phyloP scores from a whole-genome alignment of 495 filamentous ascomycete genomes.

The Trichocladium uniseriatum region DNA sequence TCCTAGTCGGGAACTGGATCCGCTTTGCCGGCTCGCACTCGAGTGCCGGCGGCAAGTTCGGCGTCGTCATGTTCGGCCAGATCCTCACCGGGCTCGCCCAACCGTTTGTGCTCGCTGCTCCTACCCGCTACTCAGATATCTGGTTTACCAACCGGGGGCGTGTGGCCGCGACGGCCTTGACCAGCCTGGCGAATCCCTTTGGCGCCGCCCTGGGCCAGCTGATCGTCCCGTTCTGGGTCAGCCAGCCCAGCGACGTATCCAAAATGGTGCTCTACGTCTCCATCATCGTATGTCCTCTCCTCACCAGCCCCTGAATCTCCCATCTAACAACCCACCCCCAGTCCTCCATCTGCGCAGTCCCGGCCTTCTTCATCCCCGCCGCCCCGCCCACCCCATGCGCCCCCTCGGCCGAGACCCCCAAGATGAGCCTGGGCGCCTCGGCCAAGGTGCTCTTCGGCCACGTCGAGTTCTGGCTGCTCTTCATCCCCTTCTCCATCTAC shows the following conservation, averaged over 20 bases:
- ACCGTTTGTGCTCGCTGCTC: slow-evolving; percentile 84
- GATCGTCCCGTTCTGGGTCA: slow-evolving; percentile 67
- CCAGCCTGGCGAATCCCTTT: slow-evolving; percentile 76
- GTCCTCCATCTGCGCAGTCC: slow-evolving; percentile 62
- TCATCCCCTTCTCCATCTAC: slow-evolving; percentile 70
- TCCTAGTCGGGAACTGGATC: slow-evolving; percentile 84
- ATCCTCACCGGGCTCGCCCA: slow-evolving; percentile 83
- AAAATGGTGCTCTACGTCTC: slow-evolving; percentile 80
- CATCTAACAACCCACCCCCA: slow-evolving; percentile 22
- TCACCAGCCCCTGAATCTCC: neutral
- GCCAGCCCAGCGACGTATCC: slow-evolving; percentile 52
- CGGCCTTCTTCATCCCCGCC: slow-evolving; percentile 78
- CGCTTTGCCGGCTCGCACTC: slow-evolving; percentile 69
- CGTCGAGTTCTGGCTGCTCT: slow-evolving; percentile 65
- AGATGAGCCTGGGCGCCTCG: slow-evolving; percentile 43
- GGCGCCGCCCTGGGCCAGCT: slow-evolving; percentile 84
- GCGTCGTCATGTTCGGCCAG: slow-evolving; percentile 87
- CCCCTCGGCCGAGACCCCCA: slow-evolving; percentile 36
- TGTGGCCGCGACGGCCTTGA: slow-evolving; percentile 78
- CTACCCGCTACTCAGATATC: slow-evolving; percentile 82
- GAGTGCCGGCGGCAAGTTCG: slow-evolving; percentile 48
- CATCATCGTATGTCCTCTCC: slow-evolving; percentile 56
- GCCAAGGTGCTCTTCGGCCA: slow-evolving; percentile 40
- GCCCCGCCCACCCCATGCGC: slow-evolving; percentile 64
- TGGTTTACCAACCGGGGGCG: slow-evolving; percentile 87